Evolutionary conservation across 2,329 filamentous ascomycete species (phyloP).

Genomic region (Xylariaceae sp.): DNA sequence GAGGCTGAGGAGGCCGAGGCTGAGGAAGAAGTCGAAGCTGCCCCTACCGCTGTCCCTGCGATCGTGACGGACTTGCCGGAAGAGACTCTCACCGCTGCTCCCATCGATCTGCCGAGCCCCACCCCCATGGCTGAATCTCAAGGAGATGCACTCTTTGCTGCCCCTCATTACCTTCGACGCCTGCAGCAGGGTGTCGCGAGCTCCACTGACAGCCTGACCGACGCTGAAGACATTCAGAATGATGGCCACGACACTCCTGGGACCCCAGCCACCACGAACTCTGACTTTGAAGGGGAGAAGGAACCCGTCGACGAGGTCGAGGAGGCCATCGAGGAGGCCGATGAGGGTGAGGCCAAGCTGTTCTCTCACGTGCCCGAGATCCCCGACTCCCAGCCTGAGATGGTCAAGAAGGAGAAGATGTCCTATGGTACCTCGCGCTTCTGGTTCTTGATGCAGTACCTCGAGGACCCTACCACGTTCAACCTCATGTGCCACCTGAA

Average conservation of each 20-base stretch:
- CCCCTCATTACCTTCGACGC: neutral
- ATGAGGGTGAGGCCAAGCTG: neutral
- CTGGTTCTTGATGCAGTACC: constrained; percentile 27
- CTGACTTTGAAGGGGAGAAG: neutral
- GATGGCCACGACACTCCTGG: neutral
- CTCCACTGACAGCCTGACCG: neutral
- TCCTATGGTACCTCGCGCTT: constrained; percentile 32
- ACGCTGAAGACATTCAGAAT: neutral
- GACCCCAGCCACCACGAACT: neutral
- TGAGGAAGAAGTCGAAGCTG: neutral
- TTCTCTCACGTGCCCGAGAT: neutral
- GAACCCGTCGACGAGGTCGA: neutral
- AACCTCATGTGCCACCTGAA: constrained; percentile 28
- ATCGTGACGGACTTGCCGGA: neutral
- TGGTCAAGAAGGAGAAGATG: constrained; percentile 16
- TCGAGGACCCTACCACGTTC: constrained; percentile 31
- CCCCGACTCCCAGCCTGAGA: neutral
- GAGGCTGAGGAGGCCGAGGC: neutral
- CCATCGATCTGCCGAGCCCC: constrained; percentile 1
- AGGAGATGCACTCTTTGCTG: neutral
- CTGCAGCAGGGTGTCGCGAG: neutral
- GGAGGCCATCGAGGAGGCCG: neutral
- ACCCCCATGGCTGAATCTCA: neutral
- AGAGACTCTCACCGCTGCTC: constrained; percentile 1
- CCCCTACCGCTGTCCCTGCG: neutral